These are phyloP conservation scores for Tolypocladium endophyticum DNA, from an alignment of 2,329 filamentous ascomycete genomes.

Conservation along the genomic window DNA sequence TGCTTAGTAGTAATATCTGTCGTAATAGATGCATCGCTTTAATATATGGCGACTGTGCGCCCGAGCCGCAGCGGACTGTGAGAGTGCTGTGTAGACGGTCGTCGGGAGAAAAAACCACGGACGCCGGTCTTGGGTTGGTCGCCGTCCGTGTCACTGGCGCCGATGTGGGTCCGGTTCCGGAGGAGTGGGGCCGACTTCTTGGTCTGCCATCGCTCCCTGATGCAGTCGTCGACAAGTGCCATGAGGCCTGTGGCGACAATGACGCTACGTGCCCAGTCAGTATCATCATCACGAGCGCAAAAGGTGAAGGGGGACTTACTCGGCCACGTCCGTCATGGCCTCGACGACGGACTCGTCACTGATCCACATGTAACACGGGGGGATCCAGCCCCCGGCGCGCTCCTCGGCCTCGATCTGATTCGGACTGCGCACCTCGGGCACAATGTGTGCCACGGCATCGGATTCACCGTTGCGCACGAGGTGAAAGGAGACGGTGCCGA, in stretches of 20 bases:
- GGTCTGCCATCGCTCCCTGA: slow-evolving; percentile 62
- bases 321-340: slow-evolving; percentile 68
- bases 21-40: background rate
- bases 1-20: background rate
- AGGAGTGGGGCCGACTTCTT: slow-evolving; percentile 8
- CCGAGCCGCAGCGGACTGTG: slow-evolving; percentile 25
- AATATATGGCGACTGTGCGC: slow-evolving; percentile 26
- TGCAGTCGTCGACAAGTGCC: slow-evolving; percentile 81
- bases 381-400: slow-evolving; percentile 76
- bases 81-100: slow-evolving; percentile 12
- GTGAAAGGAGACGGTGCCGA: slow-evolving; percentile 64
- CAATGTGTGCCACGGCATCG: slow-evolving; percentile 66
- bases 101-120: slow-evolving; percentile 5
- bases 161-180: background rate
- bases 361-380: slow-evolving; percentile 85
- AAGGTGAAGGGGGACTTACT: slow-evolving; percentile 45
- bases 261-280: slow-evolving; percentile 43
- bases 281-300: slow-evolving; percentile 9
- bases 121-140: background rate
- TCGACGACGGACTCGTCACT: slow-evolving; percentile 61
- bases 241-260: slow-evolving; percentile 85
- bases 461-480: slow-evolving; percentile 56
- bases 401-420: slow-evolving; percentile 62
- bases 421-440: slow-evolving; percentile 65
- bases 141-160: slow-evolving; percentile 7